phyloP scores from a whole-genome alignment of 2,329 filamentous ascomycete species.

The Clonostachys byssicola region DNA sequence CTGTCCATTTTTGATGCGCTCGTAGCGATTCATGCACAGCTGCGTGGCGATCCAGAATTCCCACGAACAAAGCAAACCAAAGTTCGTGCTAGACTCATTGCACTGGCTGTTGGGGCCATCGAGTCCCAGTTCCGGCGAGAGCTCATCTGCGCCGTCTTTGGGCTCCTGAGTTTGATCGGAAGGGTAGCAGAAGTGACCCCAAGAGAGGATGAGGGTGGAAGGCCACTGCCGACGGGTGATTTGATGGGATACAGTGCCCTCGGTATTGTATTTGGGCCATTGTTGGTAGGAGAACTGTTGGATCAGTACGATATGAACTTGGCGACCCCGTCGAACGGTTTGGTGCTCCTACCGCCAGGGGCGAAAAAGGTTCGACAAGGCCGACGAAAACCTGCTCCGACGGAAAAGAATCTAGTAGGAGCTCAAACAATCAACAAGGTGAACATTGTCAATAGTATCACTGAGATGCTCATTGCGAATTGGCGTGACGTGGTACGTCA shows the following conservation, averaged over 20 bases:
- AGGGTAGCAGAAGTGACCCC: conserved; percentile 48
- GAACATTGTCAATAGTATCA: conserved; percentile 51
- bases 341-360: conserved; percentile 37
- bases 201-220: conserved; percentile 45
- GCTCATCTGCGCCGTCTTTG: conserved; percentile 64
- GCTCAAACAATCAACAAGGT: conserved; percentile 39
- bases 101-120: conserved; percentile 56
- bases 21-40: conserved; percentile 54
- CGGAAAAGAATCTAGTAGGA: too few species aligned
- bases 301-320: conserved; percentile 43
- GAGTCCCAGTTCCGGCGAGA: conserved; percentile 56
- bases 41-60: conserved; percentile 46
- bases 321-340: conserved; percentile 32
- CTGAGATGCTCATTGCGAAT: conserved; percentile 62
- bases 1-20: conserved; percentile 57
- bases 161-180: conserved; percentile 58
- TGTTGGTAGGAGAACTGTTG: conserved; percentile 55
- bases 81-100: conserved; percentile 60
- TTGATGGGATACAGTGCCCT: conserved; percentile 62
- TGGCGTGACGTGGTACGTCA: conserved; percentile 62
- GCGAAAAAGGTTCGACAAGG: conserved; percentile 27
- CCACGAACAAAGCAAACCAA: conserved; percentile 49
- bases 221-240: conserved; percentile 49
- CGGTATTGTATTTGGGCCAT: conserved; percentile 61
- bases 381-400: conserved; percentile 25